Evolutionary conservation across 768 basidiomycete species (phyloP).

Genomic region (Fistulinella prunicolor): DNA sequence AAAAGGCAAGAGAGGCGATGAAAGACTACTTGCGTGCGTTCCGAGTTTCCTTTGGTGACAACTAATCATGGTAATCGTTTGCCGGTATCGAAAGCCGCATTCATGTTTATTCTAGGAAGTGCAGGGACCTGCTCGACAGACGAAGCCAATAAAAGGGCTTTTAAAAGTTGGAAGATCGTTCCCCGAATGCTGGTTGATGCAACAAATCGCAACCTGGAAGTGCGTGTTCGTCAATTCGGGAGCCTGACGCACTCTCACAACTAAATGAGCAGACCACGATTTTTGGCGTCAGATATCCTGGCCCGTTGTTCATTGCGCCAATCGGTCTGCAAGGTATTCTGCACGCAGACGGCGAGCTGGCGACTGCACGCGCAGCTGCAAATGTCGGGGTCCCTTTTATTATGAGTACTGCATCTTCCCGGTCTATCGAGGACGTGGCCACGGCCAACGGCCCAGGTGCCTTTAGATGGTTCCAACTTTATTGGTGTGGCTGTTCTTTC

Average conservation of each 20-base stretch:
- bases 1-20: conserved; percentile 60
- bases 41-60: background rate
- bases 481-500: conserved; percentile 65
- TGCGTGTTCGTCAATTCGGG: conserved; percentile 32
- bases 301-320: conserved; percentile 66
- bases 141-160: conserved; percentile 57
- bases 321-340: conserved; percentile 80
- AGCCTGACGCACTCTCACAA: too few relatives aligned
- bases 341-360: conserved; percentile 68
- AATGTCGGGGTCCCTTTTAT: conserved; percentile 65
- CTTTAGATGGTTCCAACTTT: conserved; percentile 78
- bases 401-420: conserved; percentile 71
- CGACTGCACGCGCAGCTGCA: conserved; percentile 60
- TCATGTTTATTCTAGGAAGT: conserved; percentile 73
- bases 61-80: background rate
- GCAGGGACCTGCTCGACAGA: conserved; percentile 73
- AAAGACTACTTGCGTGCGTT: conserved; percentile 53
- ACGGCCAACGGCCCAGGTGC: conserved; percentile 60
- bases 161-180: conserved; percentile 69
- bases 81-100: conserved; percentile 51
- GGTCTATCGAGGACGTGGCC: conserved; percentile 77
- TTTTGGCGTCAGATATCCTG: conserved; percentile 61
- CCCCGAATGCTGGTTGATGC: conserved; percentile 79
- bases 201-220: conserved; percentile 64
- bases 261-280: conserved; percentile 70